Evolutionary conservation across 148 eudicot genomes (phyloP).

Genomic region (Rheum nobile): DNA sequence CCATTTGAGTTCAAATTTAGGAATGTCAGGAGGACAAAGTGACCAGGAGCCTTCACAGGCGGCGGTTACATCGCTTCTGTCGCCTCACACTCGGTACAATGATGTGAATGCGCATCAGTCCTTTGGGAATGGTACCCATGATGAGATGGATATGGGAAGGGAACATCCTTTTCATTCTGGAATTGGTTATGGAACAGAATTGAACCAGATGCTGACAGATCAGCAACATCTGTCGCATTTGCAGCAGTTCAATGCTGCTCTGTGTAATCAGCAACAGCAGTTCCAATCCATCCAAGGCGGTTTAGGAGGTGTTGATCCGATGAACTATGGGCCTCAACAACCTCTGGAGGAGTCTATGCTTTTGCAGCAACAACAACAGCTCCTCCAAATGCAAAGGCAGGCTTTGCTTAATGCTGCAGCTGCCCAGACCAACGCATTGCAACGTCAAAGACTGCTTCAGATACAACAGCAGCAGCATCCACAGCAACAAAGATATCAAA

Average conservation of each 20-base stretch:
- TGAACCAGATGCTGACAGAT: constrained; percentile 48
- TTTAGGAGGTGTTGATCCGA: constrained; percentile 36
- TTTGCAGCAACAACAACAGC: constrained; percentile 41
- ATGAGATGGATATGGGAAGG: constrained; percentile 32
- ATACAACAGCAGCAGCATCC: constrained; percentile 56
- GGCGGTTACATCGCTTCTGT: constrained; percentile 45
- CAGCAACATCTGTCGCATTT: constrained; percentile 29
- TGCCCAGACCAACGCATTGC: constrained; percentile 52
- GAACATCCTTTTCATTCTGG: constrained; percentile 14
- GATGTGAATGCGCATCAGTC: constrained; percentile 52
- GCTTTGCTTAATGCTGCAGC: constrained; percentile 61
- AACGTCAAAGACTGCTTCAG: constrained; percentile 63
- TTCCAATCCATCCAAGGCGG: constrained; percentile 39
- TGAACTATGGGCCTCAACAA: constrained; percentile 60
- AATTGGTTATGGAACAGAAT: constrained; percentile 48
- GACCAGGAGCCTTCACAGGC: constrained; percentile 46
- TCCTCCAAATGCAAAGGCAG: constrained; percentile 20
- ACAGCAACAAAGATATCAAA: constrained; percentile 48
- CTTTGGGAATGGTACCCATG: constrained; percentile 30
- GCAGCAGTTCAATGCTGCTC: constrained; percentile 29
- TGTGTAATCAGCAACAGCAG: constrained; percentile 29
- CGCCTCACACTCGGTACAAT: constrained; percentile 57
- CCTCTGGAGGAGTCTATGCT: constrained; percentile 53
- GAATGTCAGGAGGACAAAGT: constrained; percentile 64
- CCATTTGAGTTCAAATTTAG: constrained; percentile 47